Conservation (phyloP, 768 basidiomycete species). For the Agrocybe pediades region DNA sequence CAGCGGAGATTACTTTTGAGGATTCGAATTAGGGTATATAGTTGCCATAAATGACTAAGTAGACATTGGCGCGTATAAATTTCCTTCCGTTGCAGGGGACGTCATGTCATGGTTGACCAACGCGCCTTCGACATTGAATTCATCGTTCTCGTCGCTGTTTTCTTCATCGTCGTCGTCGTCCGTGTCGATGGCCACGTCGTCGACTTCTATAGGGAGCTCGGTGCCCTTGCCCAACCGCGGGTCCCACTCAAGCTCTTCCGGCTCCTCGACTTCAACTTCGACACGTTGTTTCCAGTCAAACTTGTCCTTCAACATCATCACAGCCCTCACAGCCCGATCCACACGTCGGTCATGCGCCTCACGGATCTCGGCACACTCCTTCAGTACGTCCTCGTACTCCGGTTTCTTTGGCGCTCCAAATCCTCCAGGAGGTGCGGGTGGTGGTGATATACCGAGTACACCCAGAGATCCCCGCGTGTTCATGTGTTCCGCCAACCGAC, state of each 20-base stretch:
- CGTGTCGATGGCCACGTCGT: constrained; percentile 28
- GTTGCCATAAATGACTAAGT: constrained; percentile 11
- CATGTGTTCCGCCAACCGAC: constrained; percentile 70
- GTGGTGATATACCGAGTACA: constrained; percentile 40
- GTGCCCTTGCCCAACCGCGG: constrained; percentile 40
- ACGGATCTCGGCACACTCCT: constrained; percentile 67
- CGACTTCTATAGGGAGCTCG: constrained; percentile 14
- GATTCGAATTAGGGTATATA: constrained; percentile 9
- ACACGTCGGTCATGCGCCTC: constrained; percentile 74
- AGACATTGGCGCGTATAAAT: constrained; percentile 6
- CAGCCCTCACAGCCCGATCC: constrained; percentile 78
- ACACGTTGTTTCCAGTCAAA: constrained; percentile 86
- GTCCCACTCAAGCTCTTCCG: constrained; percentile 76
- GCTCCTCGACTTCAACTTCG: constrained; percentile 76
- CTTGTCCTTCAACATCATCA: constrained; percentile 74
- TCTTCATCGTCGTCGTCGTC: constrained; percentile 21
- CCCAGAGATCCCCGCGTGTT: constrained; percentile 55
- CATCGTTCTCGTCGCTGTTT: constrained; percentile 29
- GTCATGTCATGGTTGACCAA: constrained; percentile 27
- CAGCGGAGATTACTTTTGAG: constrained; percentile 4
- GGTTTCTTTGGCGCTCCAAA: constrained; percentile 36
- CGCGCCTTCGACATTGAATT: constrained; percentile 33
- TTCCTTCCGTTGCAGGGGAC: constrained; percentile 19
- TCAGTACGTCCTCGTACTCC: constrained; percentile 64
- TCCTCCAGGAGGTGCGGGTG: constrained; percentile 30